phyloP scores from a whole-genome alignment of 169 alveolate species.

The Cyclospora cayetanensis region DNA sequence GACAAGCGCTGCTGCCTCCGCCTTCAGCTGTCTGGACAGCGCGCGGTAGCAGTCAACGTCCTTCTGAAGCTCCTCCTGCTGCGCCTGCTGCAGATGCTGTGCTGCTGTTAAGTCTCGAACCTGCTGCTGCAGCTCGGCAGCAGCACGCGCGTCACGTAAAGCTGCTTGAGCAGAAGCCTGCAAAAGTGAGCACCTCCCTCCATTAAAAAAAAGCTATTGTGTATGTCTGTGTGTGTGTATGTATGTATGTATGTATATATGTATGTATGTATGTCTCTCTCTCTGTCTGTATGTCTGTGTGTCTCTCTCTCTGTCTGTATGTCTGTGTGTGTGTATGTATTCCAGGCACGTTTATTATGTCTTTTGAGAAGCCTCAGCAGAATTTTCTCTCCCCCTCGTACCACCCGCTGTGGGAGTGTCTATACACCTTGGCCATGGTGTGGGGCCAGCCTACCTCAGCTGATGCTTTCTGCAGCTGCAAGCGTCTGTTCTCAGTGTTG shows the following conservation, averaged over 20 bases:
- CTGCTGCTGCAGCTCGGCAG: constrained; percentile 54
- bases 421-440: too few relatives aligned
- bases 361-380: too few relatives aligned
- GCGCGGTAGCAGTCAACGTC: constrained; percentile 24
- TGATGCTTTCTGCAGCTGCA: constrained; percentile 42
- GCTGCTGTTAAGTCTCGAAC: constrained; percentile 3
- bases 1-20: constrained; percentile 6
- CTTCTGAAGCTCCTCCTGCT: constrained; percentile 51
- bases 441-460: too few relatives aligned
- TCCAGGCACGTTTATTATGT: too few relatives aligned
- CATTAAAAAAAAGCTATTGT: too few relatives aligned
- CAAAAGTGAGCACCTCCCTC: too few relatives aligned
- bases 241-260: not conserved
- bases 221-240: not conserved
- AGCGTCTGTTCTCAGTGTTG: not conserved
- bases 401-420: too few relatives aligned
- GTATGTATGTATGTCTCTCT: not conserved
- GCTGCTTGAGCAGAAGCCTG: constrained; percentile 41
- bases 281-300: not conserved
- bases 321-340: not conserved
- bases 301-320: not conserved
- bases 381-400: too few relatives aligned
- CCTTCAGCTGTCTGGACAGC: constrained; percentile 40
- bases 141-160: constrained; percentile 26
- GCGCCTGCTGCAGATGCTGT: constrained; percentile 59